A percentile compares a stretch with the other conserved stretches of the same genome.
Evolutionary conservation across 2,329 filamentous ascomycete genomes (phyloP).

Genomic region (Phyllosticta paracitricarpa): DNA sequence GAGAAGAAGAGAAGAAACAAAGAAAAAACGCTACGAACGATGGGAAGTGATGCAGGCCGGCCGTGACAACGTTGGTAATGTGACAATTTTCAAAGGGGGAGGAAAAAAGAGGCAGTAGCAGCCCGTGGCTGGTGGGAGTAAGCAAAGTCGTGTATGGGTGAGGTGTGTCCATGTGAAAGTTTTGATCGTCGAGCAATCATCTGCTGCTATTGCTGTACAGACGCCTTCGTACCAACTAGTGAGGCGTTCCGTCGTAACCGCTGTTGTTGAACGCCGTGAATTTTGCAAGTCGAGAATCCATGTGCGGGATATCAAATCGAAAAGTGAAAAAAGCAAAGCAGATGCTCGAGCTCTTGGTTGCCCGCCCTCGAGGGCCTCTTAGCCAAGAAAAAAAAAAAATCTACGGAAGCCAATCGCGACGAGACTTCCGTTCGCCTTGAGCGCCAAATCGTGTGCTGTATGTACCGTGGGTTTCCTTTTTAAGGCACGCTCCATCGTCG

Average conservation of each 20-base stretch:
- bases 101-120: neutral
- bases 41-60: constrained; percentile 4
- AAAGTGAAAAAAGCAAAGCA: constrained; percentile 9
- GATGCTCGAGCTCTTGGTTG: neutral
- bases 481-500: neutral
- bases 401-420: constrained; percentile 2
- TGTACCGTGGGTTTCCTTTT: neutral
- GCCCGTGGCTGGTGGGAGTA: neutral
- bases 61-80: constrained; percentile 10
- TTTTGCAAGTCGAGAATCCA: constrained; percentile 6
- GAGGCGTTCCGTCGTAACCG: constrained; percentile 4
- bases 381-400: constrained; percentile 2
- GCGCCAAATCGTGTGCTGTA: constrained; percentile 3
- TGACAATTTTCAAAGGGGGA: neutral
- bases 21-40: constrained; percentile 2
- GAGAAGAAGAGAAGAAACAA: neutral
- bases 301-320: constrained; percentile 9
- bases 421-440: constrained; percentile 1
- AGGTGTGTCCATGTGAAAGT: neutral
- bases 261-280: constrained; percentile 1
- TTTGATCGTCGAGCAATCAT: neutral
- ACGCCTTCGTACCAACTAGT: neutral
- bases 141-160: neutral
- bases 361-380: neutral
- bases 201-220: neutral